phyloP scores from a whole-genome alignment of 495 filamentous ascomycete species.

The Lentithecium fluviatile region DNA sequence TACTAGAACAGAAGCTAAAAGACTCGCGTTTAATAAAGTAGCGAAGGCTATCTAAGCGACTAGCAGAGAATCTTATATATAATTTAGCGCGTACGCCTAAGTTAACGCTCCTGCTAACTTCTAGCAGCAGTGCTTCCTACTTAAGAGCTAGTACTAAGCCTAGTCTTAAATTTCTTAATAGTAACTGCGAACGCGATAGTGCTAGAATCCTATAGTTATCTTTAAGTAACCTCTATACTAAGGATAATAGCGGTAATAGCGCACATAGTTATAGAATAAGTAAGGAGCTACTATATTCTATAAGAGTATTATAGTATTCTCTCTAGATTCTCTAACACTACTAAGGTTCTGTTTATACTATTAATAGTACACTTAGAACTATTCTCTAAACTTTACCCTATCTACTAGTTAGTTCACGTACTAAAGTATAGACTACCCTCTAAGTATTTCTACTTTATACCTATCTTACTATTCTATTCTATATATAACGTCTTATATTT shows the following conservation, averaged over 20 bases:
- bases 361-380: too few relatives aligned
- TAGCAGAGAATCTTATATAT: conserved; percentile 13
- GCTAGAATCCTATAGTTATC: conserved; percentile 4
- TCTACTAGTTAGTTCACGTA: too few relatives aligned
- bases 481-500: too few relatives aligned
- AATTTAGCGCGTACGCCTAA: conserved; percentile 9
- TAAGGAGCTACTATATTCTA: conserved; percentile 2
- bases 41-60: conserved; percentile 7
- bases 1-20: conserved; percentile 10
- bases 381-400: too few relatives aligned
- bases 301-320: too few relatives aligned
- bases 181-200: conserved; percentile 4
- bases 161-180: conserved; percentile 6
- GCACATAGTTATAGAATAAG: background rate
- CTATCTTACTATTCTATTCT: too few relatives aligned
- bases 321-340: too few relatives aligned
- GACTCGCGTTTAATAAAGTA: conserved; percentile 13
- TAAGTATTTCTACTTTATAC: too few relatives aligned
- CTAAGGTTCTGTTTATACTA: too few relatives aligned
- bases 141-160: conserved; percentile 18
- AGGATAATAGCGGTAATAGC: conserved; percentile 4
- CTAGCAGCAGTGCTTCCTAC: conserved; percentile 5
- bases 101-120: background rate
- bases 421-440: too few relatives aligned
- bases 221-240: conserved; percentile 6